Base-by-base conservation (phyloP, 805 yeast species). In the Cyberlindnera subsufficiens region DNA sequence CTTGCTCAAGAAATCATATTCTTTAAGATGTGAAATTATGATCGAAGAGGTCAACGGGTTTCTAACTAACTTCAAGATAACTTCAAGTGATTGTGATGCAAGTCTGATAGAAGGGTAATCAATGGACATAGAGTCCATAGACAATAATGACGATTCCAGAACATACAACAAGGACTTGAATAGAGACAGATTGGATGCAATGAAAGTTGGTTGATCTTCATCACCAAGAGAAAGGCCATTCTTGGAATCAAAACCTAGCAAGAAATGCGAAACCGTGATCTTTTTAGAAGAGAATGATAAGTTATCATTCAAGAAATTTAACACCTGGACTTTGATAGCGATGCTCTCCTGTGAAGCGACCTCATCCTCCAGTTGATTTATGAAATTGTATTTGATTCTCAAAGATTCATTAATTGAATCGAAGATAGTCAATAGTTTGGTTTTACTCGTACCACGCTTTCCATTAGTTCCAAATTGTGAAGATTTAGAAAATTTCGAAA, bases 401-500 rank as follows among this genome's bases (percentile, higher is more conserved):
- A 74, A 66, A 0, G 95, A 78, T 51, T 90, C 96, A 51, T 86
- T 86, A 29, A 85, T 77, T 14, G 89, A 82, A 53, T 82, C 84
- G 41, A 85, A 72, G 32, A 86, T 71, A 0, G 87, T 79, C 37
- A 90, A 61, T 13, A 91, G 63, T 50, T 89, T 77, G 47, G 80
- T 81, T 41, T 71, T 76, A 9, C 71, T 71, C 15, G 68, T 53
- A 15, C 60, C 57, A 13, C 16, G 18, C 22, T 43, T 40, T 13
- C 54, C 58, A 30, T 54, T 51, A 19, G 63, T 50, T 44, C 56
- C 62, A 54, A 82, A 81, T 37, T 71, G 70, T 11, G 75, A 61
- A 0, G 80, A 68, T 11, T 58, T 51, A 0, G 84, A 66, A 6
- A 88, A 64, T 40, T 65, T 65, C 6, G 62, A 56, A 38, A 91